These are phyloP conservation scores for Setomelanomma holmii DNA, from an alignment of 2,329 filamentous ascomycete genomes.

Conservation along the genomic window DNA sequence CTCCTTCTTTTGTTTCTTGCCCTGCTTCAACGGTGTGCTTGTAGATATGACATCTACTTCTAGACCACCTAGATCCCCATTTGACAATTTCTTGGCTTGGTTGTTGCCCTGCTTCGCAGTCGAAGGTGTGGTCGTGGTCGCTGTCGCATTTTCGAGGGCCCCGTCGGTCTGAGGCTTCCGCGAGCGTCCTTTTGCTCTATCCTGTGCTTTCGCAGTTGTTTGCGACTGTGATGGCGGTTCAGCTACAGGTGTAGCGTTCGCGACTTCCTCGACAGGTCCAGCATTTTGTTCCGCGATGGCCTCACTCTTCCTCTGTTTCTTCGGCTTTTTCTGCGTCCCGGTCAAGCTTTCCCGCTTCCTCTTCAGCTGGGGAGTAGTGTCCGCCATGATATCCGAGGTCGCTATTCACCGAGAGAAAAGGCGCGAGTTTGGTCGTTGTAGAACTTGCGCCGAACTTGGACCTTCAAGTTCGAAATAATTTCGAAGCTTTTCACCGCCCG, in stretches of 20 bases:
- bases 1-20: conserved; percentile 12
- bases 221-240: conserved; percentile 21
- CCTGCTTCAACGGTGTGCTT: background rate
- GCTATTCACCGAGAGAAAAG: background rate
- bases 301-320: conserved; percentile 36
- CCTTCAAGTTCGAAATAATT: conserved; percentile 31
- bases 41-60: background rate
- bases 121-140: background rate
- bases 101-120: background rate
- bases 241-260: conserved; percentile 13
- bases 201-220: conserved; percentile 16
- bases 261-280: conserved; percentile 4
- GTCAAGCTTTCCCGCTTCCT: conserved; percentile 37
- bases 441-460: conserved; percentile 4
- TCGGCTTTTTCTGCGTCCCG: conserved; percentile 37
- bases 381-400: conserved; percentile 27
- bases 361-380: conserved; percentile 37
- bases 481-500: conserved; percentile 42
- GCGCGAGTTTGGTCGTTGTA: background rate
- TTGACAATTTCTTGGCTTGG: background rate
- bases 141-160: conserved; percentile 1
- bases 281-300: conserved; percentile 23
- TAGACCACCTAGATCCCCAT: background rate
- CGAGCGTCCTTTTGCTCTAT: conserved; percentile 15
- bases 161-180: conserved; percentile 14